These are phyloP conservation scores for Clarireedia hainanense DNA, from an alignment of 2,329 filamentous ascomycete genomes.

Conservation along the genomic window DNA sequence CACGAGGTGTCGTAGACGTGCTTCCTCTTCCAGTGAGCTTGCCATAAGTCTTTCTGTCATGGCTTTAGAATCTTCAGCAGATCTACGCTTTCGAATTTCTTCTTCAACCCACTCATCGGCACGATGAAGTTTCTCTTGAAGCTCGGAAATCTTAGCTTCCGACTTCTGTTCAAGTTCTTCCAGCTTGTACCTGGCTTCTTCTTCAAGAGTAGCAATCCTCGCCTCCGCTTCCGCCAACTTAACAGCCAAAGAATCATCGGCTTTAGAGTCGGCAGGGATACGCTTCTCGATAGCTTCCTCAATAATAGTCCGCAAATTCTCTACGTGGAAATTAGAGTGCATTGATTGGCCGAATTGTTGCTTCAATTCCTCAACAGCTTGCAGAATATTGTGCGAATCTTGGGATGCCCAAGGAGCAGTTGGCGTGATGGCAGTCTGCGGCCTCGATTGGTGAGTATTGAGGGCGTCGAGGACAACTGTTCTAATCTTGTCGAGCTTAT, in stretches of 20 bases:
- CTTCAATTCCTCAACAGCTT: slow-evolving; percentile 59
- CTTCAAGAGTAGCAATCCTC: slow-evolving; percentile 47
- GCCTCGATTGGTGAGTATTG: slow-evolving; percentile 42
- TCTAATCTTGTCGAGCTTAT: slow-evolving; percentile 75
- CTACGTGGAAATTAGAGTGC: slow-evolving; percentile 37
- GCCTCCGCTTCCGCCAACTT: slow-evolving; percentile 13
- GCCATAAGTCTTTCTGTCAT: slow-evolving; percentile 42
- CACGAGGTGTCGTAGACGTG: slow-evolving; percentile 54
- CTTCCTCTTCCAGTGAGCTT: slow-evolving; percentile 60
- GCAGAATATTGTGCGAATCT: slow-evolving; percentile 45
- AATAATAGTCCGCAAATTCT: slow-evolving; percentile 53
- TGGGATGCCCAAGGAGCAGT: slow-evolving; percentile 23
- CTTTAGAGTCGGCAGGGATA: slow-evolving; percentile 41
- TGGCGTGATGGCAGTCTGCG: slow-evolving; percentile 22
- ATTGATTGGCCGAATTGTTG: slow-evolving; percentile 42
- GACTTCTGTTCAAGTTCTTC: slow-evolving; percentile 33
- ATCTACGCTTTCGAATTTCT: slow-evolving; percentile 53
- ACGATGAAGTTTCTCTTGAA: slow-evolving; percentile 48
- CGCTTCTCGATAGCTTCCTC: slow-evolving; percentile 54
- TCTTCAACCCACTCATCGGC: slow-evolving; percentile 57
- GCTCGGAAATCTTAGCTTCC: background rate
- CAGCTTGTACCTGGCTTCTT: slow-evolving; percentile 44
- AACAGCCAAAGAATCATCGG: slow-evolving; percentile 32
- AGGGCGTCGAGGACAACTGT: slow-evolving; percentile 67
- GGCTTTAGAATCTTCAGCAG: slow-evolving; percentile 61